Evolutionary conservation across 106 monocot species (phyloP).

Genomic region (Phalaenopsis equestris): DNA sequence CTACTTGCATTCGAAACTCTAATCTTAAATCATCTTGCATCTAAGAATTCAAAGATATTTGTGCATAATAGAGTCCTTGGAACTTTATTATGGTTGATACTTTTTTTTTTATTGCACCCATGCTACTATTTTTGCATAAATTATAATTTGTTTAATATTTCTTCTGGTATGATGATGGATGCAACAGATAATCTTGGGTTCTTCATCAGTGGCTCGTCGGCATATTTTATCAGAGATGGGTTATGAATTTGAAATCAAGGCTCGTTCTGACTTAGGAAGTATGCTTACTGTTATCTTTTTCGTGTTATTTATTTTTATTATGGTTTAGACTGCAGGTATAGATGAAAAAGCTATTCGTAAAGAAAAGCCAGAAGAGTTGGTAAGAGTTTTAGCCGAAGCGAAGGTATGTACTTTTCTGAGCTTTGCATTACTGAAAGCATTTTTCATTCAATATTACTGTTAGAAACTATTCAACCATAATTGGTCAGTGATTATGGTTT

Average conservation of each 20-base stretch:
- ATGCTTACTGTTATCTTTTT: not conserved
- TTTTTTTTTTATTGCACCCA: not conserved
- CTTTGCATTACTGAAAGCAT: not conserved
- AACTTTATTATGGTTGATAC: not conserved
- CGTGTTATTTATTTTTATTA: slow-evolving; percentile 4
- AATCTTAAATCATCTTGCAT: not conserved
- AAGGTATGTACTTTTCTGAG: slow-evolving; percentile 31
- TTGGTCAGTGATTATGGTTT: not conserved
- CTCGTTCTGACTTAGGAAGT: slow-evolving; percentile 11
- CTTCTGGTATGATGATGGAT: slow-evolving; percentile 6
- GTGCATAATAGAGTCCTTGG: not conserved
- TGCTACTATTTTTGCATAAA: not conserved
- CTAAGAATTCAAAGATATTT: not conserved
- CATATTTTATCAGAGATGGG: slow-evolving; percentile 87
- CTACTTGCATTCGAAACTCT: not conserved
- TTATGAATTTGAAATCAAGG: slow-evolving; percentile 78
- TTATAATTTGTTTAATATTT: not conserved
- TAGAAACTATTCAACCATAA: not conserved
- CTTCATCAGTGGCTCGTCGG: slow-evolving; percentile 72
- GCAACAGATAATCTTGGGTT: slow-evolving; percentile 83
- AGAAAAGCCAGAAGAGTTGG: slow-evolving; percentile 79
- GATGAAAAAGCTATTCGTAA: slow-evolving; percentile 78
- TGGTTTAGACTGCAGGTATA: slow-evolving; percentile 81
- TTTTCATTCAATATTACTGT: not conserved
- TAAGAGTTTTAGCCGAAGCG: slow-evolving; percentile 82